Base-by-base conservation (phyloP, 2,329 filamentous ascomycete genomes). In the Pezicula neosporulosa region DNA sequence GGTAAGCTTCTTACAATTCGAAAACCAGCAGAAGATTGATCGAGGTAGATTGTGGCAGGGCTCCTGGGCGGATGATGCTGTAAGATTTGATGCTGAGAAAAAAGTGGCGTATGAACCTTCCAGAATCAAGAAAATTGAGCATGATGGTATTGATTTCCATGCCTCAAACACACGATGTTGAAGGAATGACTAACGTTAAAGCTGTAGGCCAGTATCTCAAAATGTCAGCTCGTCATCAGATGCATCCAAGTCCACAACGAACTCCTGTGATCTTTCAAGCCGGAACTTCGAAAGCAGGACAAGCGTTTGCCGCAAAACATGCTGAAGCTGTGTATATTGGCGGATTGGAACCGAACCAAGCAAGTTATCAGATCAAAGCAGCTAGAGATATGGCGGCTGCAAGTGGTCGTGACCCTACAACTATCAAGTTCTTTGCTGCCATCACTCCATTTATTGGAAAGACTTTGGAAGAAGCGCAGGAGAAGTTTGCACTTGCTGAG, bases 301-400 rank as follows among this genome's bases (percentile, higher is more conserved):
- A 86, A 65, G 66, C 70, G 0, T 89, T 89, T 58, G 83, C 83
- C 0, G 82, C 83, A n/a, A 39, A 39, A 58, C 83, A 89, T 61
- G 86, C 85, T 1, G 86, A 89, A 60, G 84, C 78, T 2, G 83
- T 89, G 47, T 89, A 89, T 58, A 79, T 86, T 0, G 83, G 79
- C 0, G 81, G 81, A 0, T 82, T 86, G 60, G 77, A 77, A 3
- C 83, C 85, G 0, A 69, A 71, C 1, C 79, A 83, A 0, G 80
- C 83, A 30, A 77, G 77, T 2, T 80, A 78, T 63, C 82, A 75
- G 39, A 78, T 89, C 19, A 73, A 77, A 0, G 83, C 86, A 55
- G 80, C 87, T n/a, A 72, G 85, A 3, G 70, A 76, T 48, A 62
- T 78, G 35, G 84, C 78, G 0, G 66, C 67, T 21, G 69, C 70